phyloP scores from a whole-genome alignment of 1,284 basidiomycete genomes.

The Moesziomyces sp. region DNA sequence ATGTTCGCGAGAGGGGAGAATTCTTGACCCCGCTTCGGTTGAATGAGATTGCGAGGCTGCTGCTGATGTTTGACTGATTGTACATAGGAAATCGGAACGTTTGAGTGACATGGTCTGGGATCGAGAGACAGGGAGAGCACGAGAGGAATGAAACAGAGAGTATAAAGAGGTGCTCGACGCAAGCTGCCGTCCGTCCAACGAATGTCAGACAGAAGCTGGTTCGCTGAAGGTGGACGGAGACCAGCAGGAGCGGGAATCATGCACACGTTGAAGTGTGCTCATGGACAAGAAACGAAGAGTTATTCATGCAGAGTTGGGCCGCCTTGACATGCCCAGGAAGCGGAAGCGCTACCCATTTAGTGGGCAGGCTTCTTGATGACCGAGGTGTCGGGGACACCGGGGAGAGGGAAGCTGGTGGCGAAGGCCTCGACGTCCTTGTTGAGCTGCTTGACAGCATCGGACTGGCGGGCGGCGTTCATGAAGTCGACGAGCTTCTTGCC shows the following conservation, averaged over 20 bases:
- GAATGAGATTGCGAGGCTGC: constrained; percentile 51
- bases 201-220: constrained; percentile 1
- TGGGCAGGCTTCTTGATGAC: constrained; percentile 61
- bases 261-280: constrained; percentile 53
- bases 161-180: constrained; percentile 13
- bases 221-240: background rate
- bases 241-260: constrained; percentile 34
- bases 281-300: constrained; percentile 14
- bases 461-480: constrained; percentile 79
- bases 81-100: constrained; percentile 2
- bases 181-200: background rate
- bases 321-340: constrained; percentile 9
- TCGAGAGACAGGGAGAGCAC: constrained; percentile 3
- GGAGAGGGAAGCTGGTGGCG: constrained; percentile 88
- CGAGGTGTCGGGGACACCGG: constrained; percentile 80
- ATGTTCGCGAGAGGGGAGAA: constrained; percentile 14
- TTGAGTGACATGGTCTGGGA: background rate
- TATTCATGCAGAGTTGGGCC: constrained; percentile 13
- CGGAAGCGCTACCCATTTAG: constrained; percentile 9
- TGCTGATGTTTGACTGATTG: constrained; percentile 11
- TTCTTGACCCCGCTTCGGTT: constrained; percentile 48
- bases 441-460: constrained; percentile 80
- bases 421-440: constrained; percentile 81
- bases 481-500: constrained; percentile 96
- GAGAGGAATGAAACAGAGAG: constrained; percentile 2